These are phyloP conservation scores for Acacia confusa DNA, from an alignment of 306 rosid genomes.

Conservation along the genomic window DNA sequence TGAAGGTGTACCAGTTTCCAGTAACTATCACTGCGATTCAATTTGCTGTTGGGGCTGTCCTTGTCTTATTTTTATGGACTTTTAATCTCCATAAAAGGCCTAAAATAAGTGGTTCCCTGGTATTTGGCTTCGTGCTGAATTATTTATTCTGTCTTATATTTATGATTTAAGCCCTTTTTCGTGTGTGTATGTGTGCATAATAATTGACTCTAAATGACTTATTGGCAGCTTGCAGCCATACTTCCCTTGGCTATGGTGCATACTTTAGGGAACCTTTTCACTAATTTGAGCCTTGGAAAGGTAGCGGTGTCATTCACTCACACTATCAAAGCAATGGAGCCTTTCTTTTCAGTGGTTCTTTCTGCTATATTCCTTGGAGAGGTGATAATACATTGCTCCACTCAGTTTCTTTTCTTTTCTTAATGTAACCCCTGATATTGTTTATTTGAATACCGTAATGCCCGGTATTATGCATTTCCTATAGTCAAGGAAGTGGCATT, in stretches of 20 bases:
- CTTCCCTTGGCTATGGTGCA: conserved; percentile 84
- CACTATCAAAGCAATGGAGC: conserved; percentile 97
- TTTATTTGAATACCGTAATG: not conserved
- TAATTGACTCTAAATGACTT: conserved; percentile 24
- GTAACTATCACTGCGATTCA: conserved; percentile 69
- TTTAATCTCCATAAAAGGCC: conserved; percentile 86
- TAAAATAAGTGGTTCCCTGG: conserved; percentile 70
- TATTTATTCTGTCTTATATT: not conserved
- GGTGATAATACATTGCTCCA: conserved; percentile 47
- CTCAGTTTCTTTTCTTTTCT: not conserved
- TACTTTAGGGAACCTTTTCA: conserved; percentile 92
- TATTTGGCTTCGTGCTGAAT: conserved; percentile 32
- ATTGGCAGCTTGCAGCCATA: conserved; percentile 74
- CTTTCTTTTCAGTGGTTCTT: conserved; percentile 91
- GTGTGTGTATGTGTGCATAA: not conserved
- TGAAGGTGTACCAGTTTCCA: conserved; percentile 78
- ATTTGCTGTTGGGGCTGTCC: conserved; percentile 73
- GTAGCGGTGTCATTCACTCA: conserved; percentile 99
- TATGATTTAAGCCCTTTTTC: not conserved
- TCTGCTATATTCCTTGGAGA: conserved; percentile 96
- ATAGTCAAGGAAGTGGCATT: not conserved
- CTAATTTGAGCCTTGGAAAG: conserved; percentile 98
- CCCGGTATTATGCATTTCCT: not conserved
- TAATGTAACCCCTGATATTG: not conserved
- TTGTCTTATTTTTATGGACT: conserved; percentile 81